phyloP scores from a whole-genome alignment of 2,329 filamentous ascomycete genomes.

The Diaporthe vexans region DNA sequence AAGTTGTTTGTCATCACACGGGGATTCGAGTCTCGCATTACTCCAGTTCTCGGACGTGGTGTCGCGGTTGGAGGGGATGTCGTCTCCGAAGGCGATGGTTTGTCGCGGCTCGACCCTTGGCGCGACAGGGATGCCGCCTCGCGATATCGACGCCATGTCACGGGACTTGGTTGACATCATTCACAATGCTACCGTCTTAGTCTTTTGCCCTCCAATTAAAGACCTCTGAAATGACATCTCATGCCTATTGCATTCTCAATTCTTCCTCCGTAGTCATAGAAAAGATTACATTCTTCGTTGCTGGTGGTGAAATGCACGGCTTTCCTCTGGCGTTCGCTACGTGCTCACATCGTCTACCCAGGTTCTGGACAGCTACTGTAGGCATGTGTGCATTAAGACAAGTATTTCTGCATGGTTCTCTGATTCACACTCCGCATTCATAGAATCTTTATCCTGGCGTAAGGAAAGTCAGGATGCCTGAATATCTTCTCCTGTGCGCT shows the following conservation, averaged over 20 bases:
- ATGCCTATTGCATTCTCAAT: not conserved
- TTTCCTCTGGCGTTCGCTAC: too few species aligned
- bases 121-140: constrained; percentile 20
- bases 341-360: too few species aligned
- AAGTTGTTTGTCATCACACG: not conserved
- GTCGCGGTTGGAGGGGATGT: not conserved
- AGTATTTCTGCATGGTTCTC: not conserved
- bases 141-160: constrained; percentile 33
- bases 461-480: constrained; percentile 21
- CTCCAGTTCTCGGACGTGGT: not conserved
- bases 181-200: not conserved
- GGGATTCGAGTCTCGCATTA: not conserved
- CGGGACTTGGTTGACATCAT: constrained; percentile 29
- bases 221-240: too few species aligned
- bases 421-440: not conserved
- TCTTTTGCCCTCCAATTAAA: not conserved
- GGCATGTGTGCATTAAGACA: too few species aligned
- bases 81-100: not conserved
- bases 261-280: not conserved
- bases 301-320: too few species aligned
- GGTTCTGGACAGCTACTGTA: too few species aligned
- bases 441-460: not conserved
- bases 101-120: constrained; percentile 2
- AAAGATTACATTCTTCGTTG: too few species aligned
- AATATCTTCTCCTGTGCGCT: constrained; percentile 36